Evolutionary conservation across 345 rosid species (phyloP).

Genomic region (Eucalyptus pauciflora): DNA sequence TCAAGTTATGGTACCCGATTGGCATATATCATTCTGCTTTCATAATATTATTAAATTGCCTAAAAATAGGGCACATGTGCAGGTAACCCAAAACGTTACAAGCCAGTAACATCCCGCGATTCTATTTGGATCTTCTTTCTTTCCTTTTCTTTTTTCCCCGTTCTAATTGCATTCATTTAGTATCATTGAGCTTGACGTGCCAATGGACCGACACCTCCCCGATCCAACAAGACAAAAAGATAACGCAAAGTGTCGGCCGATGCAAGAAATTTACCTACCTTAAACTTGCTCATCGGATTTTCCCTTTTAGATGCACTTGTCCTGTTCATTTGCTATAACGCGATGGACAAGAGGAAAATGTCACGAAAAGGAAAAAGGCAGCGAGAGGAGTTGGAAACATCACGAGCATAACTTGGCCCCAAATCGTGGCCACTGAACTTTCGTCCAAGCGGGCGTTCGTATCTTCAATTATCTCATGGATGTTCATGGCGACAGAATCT

Average conservation of each 20-base stretch:
- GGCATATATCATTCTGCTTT: not conserved
- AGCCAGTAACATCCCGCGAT: not conserved
- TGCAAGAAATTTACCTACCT: not conserved
- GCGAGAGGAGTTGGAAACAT: not conserved
- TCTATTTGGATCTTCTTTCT: not conserved
- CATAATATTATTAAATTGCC: not conserved
- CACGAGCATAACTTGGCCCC: not conserved
- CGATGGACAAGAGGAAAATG: not conserved
- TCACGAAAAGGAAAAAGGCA: not conserved
- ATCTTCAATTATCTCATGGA: not conserved
- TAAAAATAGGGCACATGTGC: not conserved
- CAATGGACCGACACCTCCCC: not conserved
- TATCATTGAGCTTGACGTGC: not conserved
- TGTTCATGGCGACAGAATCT: not conserved
- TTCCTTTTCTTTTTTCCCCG: not conserved
- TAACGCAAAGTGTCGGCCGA: not conserved
- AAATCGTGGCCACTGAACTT: not conserved
- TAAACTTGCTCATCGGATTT: not conserved
- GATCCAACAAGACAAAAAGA: not conserved
- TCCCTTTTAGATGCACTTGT: not conserved
- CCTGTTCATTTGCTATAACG: not conserved
- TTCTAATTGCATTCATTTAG: not conserved
- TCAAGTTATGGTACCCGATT: not conserved
- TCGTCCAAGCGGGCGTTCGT: not conserved
- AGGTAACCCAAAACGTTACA: not conserved